Evolutionary conservation across 2,329 filamentous ascomycete species (phyloP), one percentile per base, ranked within the genome.

Genomic region (Xylariaceae sp.): DNA sequence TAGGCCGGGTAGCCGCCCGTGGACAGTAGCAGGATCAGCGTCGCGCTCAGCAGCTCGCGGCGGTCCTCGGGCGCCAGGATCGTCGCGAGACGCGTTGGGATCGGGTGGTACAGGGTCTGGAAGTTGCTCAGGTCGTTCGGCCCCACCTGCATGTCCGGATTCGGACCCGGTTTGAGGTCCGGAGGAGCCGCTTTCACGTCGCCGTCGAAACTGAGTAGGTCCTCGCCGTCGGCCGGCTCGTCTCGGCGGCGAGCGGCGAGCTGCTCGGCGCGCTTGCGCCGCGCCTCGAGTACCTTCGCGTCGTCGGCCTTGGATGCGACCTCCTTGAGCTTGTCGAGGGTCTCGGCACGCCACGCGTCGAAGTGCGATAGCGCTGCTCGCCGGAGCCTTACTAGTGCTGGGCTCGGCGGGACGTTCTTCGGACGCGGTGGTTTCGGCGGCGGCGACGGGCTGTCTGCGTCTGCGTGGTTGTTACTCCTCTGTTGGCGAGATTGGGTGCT

Each of bases 1-100:
- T 91, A 83, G 3, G 89, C 88, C 20, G 84, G 87, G 70, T 95
- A 95, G 59, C 86, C 85, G 37, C 91, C 87, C 1, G 89, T 78
- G 9, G 87, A 89, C 2, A 95, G 77, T 6, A 93, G 73, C 3
- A 93, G 75, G 1, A 95, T 78, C 7, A 93, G 74, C 7, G 90
- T 73, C 18, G 88, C 88, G 71, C 90, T 88, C 12, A 93, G 73
- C 2, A 88, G 80, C 56, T 91, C 81, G 44, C 79, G 77, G 42
- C 86, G 78, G 64, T 89, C 86, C 41, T 80, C 78, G 20, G 79
- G 70, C 0, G 84, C n/a, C n/a, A n/a, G 76, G 2, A 91, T 76
- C 1, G 82, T 81, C 1, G 79, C 75, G 37, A 86, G 78, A 16
- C 87, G 73, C 1, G 76, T 81, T 0, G 79, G 77, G 18, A 83